phyloP scores from a whole-genome alignment of 257 asterid genomes.

The Solanum clarkiae region DNA sequence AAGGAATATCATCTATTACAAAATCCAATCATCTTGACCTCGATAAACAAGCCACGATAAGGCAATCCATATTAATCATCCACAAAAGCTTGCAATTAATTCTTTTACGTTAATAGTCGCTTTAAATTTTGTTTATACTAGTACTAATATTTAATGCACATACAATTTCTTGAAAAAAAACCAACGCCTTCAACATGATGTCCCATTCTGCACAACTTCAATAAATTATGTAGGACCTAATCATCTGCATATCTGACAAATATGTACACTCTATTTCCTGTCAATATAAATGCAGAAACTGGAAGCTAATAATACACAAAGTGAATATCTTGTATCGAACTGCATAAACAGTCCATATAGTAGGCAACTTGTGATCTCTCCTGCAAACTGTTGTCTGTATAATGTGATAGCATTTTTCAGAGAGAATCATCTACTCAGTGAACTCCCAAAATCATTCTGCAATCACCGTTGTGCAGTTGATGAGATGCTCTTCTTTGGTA shows the following conservation, averaged over 20 bases:
- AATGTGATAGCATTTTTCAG: not conserved
- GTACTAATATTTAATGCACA: not conserved
- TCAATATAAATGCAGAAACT: not conserved
- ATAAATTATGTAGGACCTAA: not conserved
- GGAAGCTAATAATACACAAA: not conserved
- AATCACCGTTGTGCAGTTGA: not conserved
- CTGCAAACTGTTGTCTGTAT: not conserved
- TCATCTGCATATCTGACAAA: not conserved
- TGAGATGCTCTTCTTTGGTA: conserved; percentile 36
- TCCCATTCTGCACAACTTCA: not conserved
- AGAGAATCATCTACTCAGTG: not conserved
- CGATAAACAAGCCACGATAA: not conserved
- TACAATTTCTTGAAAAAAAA: not conserved
- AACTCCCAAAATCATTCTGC: not conserved
- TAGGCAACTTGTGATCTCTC: not conserved
- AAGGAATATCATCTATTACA: not conserved
- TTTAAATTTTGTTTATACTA: not conserved
- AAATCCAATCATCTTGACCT: not conserved
- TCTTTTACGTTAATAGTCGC: not conserved
- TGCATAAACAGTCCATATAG: not conserved
- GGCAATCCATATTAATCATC: not conserved
- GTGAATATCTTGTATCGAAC: not conserved
- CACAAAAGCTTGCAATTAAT: not conserved
- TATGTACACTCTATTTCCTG: not conserved
- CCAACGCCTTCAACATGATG: not conserved